Percentiles rank a stretch among this genome's conserved stretches.
Conservation (phyloP, 768 basidiomycete species). For the Mycena epipterygia region DNA sequence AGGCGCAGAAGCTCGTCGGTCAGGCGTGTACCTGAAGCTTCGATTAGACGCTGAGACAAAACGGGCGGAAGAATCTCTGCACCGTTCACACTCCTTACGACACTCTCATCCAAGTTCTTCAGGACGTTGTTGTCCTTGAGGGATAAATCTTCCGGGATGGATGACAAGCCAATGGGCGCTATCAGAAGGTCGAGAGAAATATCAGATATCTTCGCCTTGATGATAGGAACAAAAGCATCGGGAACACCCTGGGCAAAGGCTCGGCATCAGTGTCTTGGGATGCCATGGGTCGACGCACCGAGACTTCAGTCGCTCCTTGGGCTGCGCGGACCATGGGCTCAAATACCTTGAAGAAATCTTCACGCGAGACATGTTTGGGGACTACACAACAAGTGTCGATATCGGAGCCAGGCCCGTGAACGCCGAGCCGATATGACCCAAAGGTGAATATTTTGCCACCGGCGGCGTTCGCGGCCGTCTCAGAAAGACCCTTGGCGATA, state of each 20-base stretch:
- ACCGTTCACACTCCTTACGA: conserved; percentile 95
- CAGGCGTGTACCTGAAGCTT: conserved; percentile 84
- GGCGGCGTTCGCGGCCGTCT: conserved; percentile 86
- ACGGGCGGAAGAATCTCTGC: conserved; percentile 15
- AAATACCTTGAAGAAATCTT: conserved; percentile 95
- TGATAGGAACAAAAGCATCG: conserved; percentile 95
- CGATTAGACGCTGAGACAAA: too few species aligned
- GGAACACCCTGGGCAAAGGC: conserved; percentile 82
- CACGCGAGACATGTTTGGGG: conserved; percentile 93
- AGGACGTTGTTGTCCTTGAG: conserved; percentile 92
- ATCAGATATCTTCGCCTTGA: conserved; percentile 91
- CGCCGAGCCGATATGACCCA: conserved; percentile 97
- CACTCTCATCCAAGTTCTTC: conserved; percentile 92
- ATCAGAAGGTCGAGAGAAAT: conserved; percentile 95
- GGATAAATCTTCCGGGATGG: conserved; percentile 92
- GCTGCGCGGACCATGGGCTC: conserved; percentile 88
- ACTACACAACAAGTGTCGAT: conserved; percentile 98
- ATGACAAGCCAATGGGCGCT: conserved; percentile 86
- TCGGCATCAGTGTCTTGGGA: too few species aligned
- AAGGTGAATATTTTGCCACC: conserved; percentile 99
- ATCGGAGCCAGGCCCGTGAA: conserved; percentile 95
- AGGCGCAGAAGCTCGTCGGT: conserved; percentile 95
- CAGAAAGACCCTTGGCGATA: conserved; percentile 84
- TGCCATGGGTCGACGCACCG: conserved; percentile 76
- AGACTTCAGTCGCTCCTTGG: conserved; percentile 89